Percentiles rank a stretch among this genome's conserved stretches.
Evolutionary conservation across 306 rosid genomes (phyloP).

Genomic region (Datisca glomerata): DNA sequence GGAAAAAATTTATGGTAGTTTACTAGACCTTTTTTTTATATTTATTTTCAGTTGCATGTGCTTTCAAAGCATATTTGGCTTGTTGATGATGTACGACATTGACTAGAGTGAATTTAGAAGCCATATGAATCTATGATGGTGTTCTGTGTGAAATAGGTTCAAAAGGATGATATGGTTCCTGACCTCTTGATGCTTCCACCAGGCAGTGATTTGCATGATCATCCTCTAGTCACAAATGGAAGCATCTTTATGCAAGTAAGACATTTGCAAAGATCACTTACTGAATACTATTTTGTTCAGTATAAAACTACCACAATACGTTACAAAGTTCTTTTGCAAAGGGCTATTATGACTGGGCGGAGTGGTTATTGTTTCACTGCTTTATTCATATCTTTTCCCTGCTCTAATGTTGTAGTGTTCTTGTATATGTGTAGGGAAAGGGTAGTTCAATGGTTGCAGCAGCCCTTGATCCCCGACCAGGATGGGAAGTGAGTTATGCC

Average conservation of each 20-base stretch:
- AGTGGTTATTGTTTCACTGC: too few species aligned
- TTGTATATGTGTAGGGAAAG: slow-evolving; percentile 50
- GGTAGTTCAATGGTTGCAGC: slow-evolving; percentile 95
- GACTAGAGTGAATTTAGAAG: neutral
- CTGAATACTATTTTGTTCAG: neutral
- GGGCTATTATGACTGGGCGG: too few species aligned
- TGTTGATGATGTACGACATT: neutral
- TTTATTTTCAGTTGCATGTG: neutral
- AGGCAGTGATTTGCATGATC: slow-evolving; percentile 72
- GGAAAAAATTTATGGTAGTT: slow-evolving; percentile 41
- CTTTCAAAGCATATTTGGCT: neutral
- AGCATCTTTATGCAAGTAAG: slow-evolving; percentile 85
- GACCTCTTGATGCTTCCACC: slow-evolving; percentile 81
- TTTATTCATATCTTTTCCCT: too few species aligned
- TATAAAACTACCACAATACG: neutral
- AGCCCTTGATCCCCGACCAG: slow-evolving; percentile 80
- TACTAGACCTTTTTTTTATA: neutral
- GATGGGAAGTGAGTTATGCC: slow-evolving; percentile 86
- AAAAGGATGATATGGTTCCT: slow-evolving; percentile 59
- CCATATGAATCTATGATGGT: neutral
- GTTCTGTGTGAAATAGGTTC: slow-evolving; percentile 39
- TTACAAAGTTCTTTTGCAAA: too few species aligned
- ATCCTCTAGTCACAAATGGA: slow-evolving; percentile 68
- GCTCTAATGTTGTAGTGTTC: slow-evolving; percentile 10
- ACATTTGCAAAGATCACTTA: slow-evolving; percentile 1